Evolutionary conservation across 306 rosid genomes (phyloP).

Genomic region (Medicago ruthenica): DNA sequence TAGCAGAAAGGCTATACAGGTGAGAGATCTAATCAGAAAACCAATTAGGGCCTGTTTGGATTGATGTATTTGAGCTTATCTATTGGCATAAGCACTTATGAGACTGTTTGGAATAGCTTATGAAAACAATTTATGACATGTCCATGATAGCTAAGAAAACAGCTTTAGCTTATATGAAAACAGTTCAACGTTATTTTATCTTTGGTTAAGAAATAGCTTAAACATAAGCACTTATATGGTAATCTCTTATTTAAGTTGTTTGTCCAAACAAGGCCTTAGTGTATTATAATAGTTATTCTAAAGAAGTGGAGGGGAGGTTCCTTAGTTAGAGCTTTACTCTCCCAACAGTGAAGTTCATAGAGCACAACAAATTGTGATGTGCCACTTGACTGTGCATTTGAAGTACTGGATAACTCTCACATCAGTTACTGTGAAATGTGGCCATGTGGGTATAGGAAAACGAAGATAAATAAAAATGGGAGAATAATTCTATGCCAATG

Average conservation of each 20-base stretch:
- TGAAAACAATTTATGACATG: no score
- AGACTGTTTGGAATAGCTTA: not conserved
- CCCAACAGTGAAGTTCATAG: constrained; percentile 4
- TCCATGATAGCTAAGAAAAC: no score
- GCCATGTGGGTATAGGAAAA: not conserved
- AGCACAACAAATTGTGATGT: constrained; percentile 13
- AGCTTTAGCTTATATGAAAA: not conserved
- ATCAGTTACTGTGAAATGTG: constrained; percentile 13
- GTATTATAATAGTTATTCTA: not conserved
- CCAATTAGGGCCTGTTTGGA: not conserved
- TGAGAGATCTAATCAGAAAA: not conserved
- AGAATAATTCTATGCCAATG: not conserved
- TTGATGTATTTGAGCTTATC: not conserved
- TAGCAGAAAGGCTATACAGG: constrained; percentile 21
- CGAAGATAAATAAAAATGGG: not conserved
- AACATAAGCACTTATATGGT: not conserved
- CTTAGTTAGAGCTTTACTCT: constrained; percentile 15
- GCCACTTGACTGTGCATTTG: not conserved
- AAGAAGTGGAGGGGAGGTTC: not conserved
- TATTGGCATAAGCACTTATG: not conserved
- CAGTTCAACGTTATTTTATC: not conserved
- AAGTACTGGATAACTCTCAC: constrained; percentile 4
- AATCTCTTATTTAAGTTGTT: not conserved
- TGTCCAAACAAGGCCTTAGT: not conserved
- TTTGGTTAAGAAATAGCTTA: not conserved